These are phyloP conservation scores for Aspergillus japonicus DNA, from an alignment of 2,329 filamentous ascomycete species.

Conservation along the genomic window DNA sequence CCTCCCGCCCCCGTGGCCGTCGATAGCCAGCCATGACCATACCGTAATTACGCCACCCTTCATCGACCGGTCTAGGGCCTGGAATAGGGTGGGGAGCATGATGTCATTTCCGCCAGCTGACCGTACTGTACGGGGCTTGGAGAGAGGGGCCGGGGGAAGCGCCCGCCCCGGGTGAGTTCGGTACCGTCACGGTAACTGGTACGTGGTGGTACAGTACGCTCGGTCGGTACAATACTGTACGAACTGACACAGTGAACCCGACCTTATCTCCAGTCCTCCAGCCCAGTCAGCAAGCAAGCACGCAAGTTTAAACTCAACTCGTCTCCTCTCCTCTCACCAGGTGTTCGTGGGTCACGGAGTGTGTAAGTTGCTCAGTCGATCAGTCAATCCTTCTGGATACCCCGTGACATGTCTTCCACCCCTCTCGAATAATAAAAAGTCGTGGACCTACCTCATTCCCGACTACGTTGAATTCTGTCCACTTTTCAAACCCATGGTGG, in stretches of 20 bases:
- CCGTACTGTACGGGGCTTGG: constrained; percentile 11
- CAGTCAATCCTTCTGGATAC: too few species aligned
- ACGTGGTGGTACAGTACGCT: background rate
- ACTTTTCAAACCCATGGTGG: background rate
- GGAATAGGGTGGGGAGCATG: constrained; percentile 17
- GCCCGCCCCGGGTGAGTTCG: constrained; percentile 4
- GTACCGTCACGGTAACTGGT: background rate
- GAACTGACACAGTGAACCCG: background rate
- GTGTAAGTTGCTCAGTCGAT: too few species aligned
- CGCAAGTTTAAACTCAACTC: too few species aligned
- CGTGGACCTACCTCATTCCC: background rate
- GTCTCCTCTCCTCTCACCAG: too few species aligned
- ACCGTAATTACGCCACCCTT: constrained; percentile 13
- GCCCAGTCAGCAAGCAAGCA: too few species aligned
- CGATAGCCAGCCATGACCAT: constrained; percentile 9
- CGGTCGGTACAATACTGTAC: background rate
- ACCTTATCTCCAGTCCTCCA: background rate
- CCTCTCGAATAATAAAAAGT: background rate
- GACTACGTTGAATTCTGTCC: background rate
- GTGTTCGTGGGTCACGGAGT: too few species aligned
- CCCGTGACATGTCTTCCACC: background rate
- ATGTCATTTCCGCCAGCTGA: constrained; percentile 23
- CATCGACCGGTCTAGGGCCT: constrained; percentile 34
- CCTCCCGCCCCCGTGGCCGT: constrained; percentile 11
- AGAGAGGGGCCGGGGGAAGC: constrained; percentile 6